phyloP scores from a whole-genome alignment of 2,329 filamentous ascomycete species.

The Orbilia quercus region DNA sequence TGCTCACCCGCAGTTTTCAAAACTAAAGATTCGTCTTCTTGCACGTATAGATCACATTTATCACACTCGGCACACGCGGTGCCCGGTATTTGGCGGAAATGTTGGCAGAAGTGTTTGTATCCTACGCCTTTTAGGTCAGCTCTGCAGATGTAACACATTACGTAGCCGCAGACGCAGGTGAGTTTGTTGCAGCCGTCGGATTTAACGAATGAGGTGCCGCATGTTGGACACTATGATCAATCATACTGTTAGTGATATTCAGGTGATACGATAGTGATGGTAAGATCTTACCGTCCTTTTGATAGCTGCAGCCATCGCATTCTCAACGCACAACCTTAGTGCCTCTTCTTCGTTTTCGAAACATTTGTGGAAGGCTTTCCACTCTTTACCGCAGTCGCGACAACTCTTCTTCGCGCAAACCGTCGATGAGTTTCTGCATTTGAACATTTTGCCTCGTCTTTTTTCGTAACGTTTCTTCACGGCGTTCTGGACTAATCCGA shows the following conservation, averaged over 20 bases:
- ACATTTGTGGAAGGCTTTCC: constrained; percentile 89
- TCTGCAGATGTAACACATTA: constrained; percentile 97
- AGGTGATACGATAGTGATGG: neutral
- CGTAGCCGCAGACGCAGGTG: constrained; percentile 93
- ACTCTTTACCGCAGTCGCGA: constrained; percentile 81
- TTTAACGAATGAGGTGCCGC: constrained; percentile 92
- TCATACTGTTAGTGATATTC: neutral
- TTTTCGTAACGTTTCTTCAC: constrained; percentile 71
- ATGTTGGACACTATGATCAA: constrained; percentile 85
- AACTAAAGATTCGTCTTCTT: constrained; percentile 78
- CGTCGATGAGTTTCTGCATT: constrained; percentile 73
- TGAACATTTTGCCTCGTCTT: constrained; percentile 80
- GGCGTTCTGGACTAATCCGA: constrained; percentile 13
- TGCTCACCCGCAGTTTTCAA: constrained; percentile 76
- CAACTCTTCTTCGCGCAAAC: constrained; percentile 78
- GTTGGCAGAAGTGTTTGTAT: constrained; percentile 94
- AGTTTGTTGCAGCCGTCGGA: constrained; percentile 95
- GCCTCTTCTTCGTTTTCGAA: constrained; percentile 84
- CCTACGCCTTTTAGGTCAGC: constrained; percentile 78
- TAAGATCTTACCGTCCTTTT: constrained; percentile 70
- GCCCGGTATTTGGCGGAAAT: constrained; percentile 86
- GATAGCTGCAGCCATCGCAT: constrained; percentile 90
- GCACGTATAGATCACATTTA: constrained; percentile 77
- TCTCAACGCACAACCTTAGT: constrained; percentile 87
- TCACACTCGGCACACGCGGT: constrained; percentile 81